Evolutionary conservation across 2,329 filamentous ascomycete genomes (phyloP).

Genomic region (Calonectria fujianensis): DNA sequence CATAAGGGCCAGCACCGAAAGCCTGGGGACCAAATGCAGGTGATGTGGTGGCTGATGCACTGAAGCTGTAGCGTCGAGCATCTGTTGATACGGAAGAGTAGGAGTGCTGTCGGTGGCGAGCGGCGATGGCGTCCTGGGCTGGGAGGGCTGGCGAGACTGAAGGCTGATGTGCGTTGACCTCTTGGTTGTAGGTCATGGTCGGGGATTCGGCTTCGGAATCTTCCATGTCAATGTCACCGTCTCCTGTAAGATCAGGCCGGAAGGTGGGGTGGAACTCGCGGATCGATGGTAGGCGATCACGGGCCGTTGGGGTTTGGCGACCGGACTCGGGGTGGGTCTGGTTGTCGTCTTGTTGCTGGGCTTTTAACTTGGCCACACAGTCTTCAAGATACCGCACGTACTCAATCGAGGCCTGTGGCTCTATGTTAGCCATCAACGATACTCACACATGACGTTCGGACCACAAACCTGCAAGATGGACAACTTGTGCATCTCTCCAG

Average conservation of each 20-base stretch:
- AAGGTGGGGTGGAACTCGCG: slow-evolving; percentile 64
- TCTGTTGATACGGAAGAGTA: slow-evolving; percentile 73
- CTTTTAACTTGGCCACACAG: slow-evolving; percentile 88
- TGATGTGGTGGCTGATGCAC: slow-evolving; percentile 70
- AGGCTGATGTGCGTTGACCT: slow-evolving; percentile 63
- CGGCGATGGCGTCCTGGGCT: slow-evolving; percentile 63
- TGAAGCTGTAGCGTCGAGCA: slow-evolving; percentile 70
- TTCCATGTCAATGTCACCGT: slow-evolving; percentile 77
- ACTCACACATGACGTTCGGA: background rate
- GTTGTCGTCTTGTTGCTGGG: slow-evolving; percentile 65
- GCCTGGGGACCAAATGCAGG: slow-evolving; percentile 74
- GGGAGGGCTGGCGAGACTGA: slow-evolving; percentile 72
- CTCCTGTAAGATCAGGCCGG: slow-evolving; percentile 59
- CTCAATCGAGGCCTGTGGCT: slow-evolving; percentile 89
- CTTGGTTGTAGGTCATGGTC: slow-evolving; percentile 61
- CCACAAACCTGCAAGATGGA: slow-evolving; percentile 89
- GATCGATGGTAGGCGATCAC: slow-evolving; percentile 60
- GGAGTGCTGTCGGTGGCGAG: slow-evolving; percentile 68
- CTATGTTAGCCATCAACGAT: slow-evolving; percentile 35
- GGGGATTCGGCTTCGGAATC: slow-evolving; percentile 71
- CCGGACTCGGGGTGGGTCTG: slow-evolving; percentile 54
- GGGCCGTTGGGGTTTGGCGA: slow-evolving; percentile 53
- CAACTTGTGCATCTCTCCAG: slow-evolving; percentile 98
- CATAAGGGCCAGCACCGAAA: slow-evolving; percentile 59
- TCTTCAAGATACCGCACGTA: slow-evolving; percentile 96